Evolutionary conservation across 805 yeast genomes (phyloP).

Genomic region (Lachancea lanzarotensis): DNA sequence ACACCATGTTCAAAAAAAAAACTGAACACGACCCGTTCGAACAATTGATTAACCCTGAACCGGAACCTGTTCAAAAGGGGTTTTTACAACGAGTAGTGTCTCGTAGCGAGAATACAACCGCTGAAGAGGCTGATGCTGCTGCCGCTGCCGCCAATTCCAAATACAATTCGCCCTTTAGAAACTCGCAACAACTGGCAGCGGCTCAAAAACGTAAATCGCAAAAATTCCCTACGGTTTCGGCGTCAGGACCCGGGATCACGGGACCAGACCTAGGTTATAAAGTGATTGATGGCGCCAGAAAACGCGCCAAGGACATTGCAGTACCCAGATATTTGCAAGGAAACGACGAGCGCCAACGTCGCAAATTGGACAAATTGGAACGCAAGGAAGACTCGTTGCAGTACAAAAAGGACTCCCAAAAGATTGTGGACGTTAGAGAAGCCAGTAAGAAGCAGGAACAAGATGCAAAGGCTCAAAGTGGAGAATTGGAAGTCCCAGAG

Average conservation of each 20-base stretch:
- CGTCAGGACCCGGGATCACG: constrained; percentile 19
- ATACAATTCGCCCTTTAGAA: constrained; percentile 19
- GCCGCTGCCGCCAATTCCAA: background rate
- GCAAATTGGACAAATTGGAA: constrained; percentile 16
- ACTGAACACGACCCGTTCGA: constrained; percentile 14
- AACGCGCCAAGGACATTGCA: constrained; percentile 27
- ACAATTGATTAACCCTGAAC: constrained; percentile 8
- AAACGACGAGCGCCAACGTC: constrained; percentile 25
- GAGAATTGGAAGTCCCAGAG: background rate
- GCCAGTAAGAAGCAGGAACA: constrained; percentile 1
- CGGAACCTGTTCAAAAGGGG: constrained; percentile 7
- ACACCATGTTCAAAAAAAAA: constrained; percentile 5
- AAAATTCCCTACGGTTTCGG: constrained; percentile 28
- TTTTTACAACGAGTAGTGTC: constrained; percentile 10
- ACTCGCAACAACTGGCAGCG: constrained; percentile 10
- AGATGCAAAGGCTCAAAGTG: constrained; percentile 3
- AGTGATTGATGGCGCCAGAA: constrained; percentile 13
- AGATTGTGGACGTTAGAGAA: constrained; percentile 10
- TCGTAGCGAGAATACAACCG: background rate
- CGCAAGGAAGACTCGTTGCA: constrained; percentile 20
- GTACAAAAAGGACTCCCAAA: constrained; percentile 22
- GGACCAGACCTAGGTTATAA: constrained; percentile 25
- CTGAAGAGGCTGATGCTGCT: background rate
- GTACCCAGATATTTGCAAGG: constrained; percentile 25
- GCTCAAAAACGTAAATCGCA: constrained; percentile 15